Evolutionary conservation across 208 protist genomes (phyloP).

Genomic region (Crithidia brevicula): DNA sequence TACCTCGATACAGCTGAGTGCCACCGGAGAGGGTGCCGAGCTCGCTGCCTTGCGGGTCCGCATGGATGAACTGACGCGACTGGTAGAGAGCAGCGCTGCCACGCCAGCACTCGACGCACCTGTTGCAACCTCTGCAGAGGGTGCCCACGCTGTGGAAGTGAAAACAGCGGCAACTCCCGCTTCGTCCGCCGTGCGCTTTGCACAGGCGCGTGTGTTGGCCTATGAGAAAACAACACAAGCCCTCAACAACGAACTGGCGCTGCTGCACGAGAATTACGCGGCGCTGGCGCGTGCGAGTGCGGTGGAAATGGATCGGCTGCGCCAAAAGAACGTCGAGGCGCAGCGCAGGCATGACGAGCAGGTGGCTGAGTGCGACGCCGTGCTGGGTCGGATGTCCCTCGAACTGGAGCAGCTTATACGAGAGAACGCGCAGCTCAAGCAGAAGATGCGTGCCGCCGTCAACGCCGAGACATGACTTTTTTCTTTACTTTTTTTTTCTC

Average conservation of each 20-base stretch:
- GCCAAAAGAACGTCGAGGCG: conserved; percentile 4
- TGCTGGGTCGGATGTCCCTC: conserved; percentile 52
- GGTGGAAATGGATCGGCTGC: conserved; percentile 10
- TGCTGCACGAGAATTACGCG: conserved; percentile 38
- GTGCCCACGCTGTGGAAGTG: not conserved
- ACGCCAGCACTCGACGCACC: not conserved
- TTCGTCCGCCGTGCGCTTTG: conserved; percentile 13
- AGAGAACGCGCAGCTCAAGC: conserved; percentile 70
- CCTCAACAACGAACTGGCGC: conserved; percentile 60
- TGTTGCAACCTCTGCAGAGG: not conserved
- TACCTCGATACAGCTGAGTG: not conserved
- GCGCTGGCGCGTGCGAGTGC: conserved; percentile 24
- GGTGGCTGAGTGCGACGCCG: conserved; percentile 62
- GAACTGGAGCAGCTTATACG: conserved; percentile 72
- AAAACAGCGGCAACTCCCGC: not conserved
- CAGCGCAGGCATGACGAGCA: conserved; percentile 32
- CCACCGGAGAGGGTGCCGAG: conserved; percentile 8
- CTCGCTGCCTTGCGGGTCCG: conserved; percentile 7
- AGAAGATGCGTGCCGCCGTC: conserved; percentile 20
- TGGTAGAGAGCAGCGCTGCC: not conserved
- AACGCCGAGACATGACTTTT: not conserved
- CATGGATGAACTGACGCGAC: conserved; percentile 21
- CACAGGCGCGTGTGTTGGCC: conserved; percentile 34
- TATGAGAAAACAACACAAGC: conserved; percentile 57
- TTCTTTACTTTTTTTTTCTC: not conserved